These are phyloP conservation scores for Rhizophagus prolifer DNA, from an alignment of 192 early-diverging fungal genomes.

Conservation along the genomic window DNA sequence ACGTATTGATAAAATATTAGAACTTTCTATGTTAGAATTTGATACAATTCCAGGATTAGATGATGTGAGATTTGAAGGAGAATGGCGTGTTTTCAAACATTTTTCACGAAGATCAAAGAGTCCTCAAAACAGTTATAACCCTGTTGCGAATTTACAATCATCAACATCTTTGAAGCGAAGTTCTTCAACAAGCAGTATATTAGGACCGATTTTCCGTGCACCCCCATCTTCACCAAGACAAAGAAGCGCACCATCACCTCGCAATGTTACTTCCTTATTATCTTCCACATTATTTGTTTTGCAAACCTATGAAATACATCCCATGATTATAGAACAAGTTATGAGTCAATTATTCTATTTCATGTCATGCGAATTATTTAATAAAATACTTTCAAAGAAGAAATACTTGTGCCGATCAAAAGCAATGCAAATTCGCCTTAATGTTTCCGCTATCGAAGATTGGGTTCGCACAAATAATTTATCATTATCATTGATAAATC, in stretches of 20 bases:
- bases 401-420: constrained; percentile 75
- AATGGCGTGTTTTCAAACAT: constrained; percentile 59
- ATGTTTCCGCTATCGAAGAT: constrained; percentile 75
- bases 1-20: constrained; percentile 66
- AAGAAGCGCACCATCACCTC: constrained; percentile 53
- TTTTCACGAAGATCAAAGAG: constrained; percentile 36
- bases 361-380: constrained; percentile 78
- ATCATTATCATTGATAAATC: constrained; percentile 40
- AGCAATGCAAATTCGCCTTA: constrained; percentile 84
- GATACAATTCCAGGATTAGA: constrained; percentile 69
- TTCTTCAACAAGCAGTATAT: constrained; percentile 28
- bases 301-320: constrained; percentile 74
- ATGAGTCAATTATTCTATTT: constrained; percentile 78
- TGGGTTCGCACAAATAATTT: constrained; percentile 74
- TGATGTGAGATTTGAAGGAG: constrained; percentile 55
- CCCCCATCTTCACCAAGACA: constrained; percentile 41
- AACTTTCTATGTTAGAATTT: constrained; percentile 66
- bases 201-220: constrained; percentile 23
- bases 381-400: constrained; percentile 76
- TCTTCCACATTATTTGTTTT: constrained; percentile 67
- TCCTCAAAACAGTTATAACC: constrained; percentile 7
- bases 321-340: constrained; percentile 66
- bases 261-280: constrained; percentile 71
- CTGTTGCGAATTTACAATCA: constrained; percentile 14
- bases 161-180: constrained; percentile 13